phyloP scores from a whole-genome alignment of 768 basidiomycete genomes.

The Nevesoporus exiguus region DNA sequence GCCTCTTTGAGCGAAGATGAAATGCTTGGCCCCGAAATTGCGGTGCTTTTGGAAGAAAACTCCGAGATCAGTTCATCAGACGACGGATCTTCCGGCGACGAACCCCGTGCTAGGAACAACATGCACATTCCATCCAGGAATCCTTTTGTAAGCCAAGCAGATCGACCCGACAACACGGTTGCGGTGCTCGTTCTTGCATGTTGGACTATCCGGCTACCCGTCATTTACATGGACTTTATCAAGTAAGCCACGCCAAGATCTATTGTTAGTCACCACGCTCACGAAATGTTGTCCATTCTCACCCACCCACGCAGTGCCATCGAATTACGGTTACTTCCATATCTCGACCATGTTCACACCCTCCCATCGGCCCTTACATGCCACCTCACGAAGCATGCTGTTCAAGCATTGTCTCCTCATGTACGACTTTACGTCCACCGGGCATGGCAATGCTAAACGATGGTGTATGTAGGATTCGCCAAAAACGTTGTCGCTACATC shows the following conservation, averaged over 20 bases:
- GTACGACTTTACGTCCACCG: slow-evolving; percentile 36
- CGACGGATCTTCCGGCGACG: slow-evolving; percentile 22
- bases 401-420: slow-evolving; percentile 63
- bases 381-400: slow-evolving; percentile 72
- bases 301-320: slow-evolving; percentile 56
- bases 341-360: slow-evolving; percentile 65
- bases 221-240: slow-evolving; percentile 72
- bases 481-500: slow-evolving; percentile 51
- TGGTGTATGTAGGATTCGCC: slow-evolving; percentile 57
- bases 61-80: slow-evolving; percentile 35
- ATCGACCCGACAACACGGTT: slow-evolving; percentile 49
- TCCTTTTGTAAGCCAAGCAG: slow-evolving; percentile 28
- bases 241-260: slow-evolving; percentile 42
- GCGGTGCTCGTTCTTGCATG: slow-evolving; percentile 71
- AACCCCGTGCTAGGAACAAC: slow-evolving; percentile 6
- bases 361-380: slow-evolving; percentile 58
- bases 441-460: slow-evolving; percentile 13
- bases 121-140: slow-evolving; percentile 6
- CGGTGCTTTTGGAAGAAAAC: slow-evolving; percentile 37
- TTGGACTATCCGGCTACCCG: slow-evolving; percentile 77
- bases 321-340: slow-evolving; percentile 73
- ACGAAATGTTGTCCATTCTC: slow-evolving; percentile 3
- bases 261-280: not conserved
- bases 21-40: slow-evolving; percentile 34
- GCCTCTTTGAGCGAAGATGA: slow-evolving; percentile 22